Percentiles rank a stretch among this genome's conserved stretches.
These are phyloP conservation scores for Pythium vanterpoolii DNA, from an alignment of 352 stramenopile genomes.

Conservation along the genomic window DNA sequence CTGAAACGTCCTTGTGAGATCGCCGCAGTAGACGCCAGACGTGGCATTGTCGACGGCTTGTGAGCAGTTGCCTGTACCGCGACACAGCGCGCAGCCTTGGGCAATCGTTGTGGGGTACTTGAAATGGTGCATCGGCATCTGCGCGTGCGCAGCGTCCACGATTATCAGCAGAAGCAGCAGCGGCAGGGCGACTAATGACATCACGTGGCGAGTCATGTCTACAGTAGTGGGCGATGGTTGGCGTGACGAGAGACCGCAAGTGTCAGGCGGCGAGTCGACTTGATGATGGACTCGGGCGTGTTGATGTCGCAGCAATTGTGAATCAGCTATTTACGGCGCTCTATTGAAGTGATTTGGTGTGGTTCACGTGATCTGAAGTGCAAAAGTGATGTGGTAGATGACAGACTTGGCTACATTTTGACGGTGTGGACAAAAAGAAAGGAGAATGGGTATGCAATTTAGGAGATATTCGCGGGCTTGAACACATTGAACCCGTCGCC, in stretches of 20 bases:
- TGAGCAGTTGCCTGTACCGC: constrained; percentile 63
- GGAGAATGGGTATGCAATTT: constrained; percentile 32
- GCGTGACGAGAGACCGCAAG: neutral
- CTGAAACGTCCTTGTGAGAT: constrained; percentile 59
- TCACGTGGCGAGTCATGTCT: neutral
- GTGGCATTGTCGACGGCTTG: constrained; percentile 48
- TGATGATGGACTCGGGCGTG: neutral
- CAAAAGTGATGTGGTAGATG: constrained; percentile 4
- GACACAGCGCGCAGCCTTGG: constrained; percentile 53
- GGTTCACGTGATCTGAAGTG: constrained; percentile 2
- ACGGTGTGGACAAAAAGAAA: neutral
- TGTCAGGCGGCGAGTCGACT: neutral
- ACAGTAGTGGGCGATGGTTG: too few species aligned
- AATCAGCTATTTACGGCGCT: constrained; percentile 3
- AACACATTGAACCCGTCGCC: constrained; percentile 98
- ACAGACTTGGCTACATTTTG: constrained; percentile 3
- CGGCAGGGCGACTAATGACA: neutral
- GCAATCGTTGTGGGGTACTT: constrained; percentile 22
- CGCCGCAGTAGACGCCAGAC: constrained; percentile 61
- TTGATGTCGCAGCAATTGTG: constrained; percentile 10
- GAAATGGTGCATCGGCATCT: constrained; percentile 25
- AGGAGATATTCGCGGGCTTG: constrained; percentile 94
- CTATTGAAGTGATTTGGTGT: constrained; percentile 9
- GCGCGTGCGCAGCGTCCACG: constrained; percentile 3
- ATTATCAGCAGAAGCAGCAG: neutral